Base-by-base conservation (phyloP, 306 rosid species). In the Acacia melanoxylon region DNA sequence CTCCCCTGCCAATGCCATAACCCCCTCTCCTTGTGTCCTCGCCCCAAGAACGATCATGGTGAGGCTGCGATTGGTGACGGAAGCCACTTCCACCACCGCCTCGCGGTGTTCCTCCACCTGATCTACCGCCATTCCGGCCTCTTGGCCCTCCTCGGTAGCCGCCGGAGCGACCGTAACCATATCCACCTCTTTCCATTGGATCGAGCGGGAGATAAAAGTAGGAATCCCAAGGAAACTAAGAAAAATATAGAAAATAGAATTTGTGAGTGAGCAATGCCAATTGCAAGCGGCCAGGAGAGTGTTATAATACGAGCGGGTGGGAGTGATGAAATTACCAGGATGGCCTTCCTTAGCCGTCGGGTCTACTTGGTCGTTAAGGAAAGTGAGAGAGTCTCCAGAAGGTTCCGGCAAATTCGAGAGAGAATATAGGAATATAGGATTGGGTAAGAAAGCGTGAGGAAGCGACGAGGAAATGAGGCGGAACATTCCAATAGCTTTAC, bases 61-160 rank as follows among this genome's bases (percentile, higher is more conserved):
- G 12, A 25, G 20, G 41, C n/a, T 76, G 80, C 4, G 25, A 54
- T 6, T 76, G 71, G 24, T 8, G 24, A 42, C 2, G 19, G 29
- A n/a, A 42, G 10, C 42, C 42, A 15, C 80, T 61, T 41, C 80
- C 70, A 3, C 56, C 69, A 7, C 78, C 81, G 61, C 77, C 80
- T 1, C 75, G 12, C 12, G 5, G 49, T 80, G 46, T 62, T 25
- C 69, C 69, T 17, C 72, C 46, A 16, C 15, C 46, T 19, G 24
- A 11, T 67, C 72, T 10, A 9, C 74, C 74, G 4, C 52, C 33
- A 69, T 6, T 0, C 4, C 74, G 31, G 74, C 75, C 54, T 70
- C 75, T 44, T 4, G 52, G 19, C 4, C 31, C 25, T 22, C 56
- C 56, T 15, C 75, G 24, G 75, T 44, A 6, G 51, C 31, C 17